Conservation (phyloP, 1,284 basidiomycete species). For the Sanghuangporus baumii region DNA sequence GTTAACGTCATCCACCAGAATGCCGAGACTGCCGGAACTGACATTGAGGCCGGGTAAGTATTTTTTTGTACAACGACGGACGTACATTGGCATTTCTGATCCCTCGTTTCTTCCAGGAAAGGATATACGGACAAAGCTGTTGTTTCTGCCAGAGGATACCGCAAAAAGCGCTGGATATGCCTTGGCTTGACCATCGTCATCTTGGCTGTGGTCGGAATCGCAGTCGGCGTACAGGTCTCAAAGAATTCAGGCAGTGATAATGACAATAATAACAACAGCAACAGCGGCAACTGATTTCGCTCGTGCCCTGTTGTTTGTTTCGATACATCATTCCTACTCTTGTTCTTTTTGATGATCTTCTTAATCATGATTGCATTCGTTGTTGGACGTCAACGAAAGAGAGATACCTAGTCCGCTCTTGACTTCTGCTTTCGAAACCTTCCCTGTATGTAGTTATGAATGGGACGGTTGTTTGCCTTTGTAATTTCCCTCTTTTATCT, state of each 20-base stretch:
- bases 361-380: slow-evolving; percentile 1
- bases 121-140: slow-evolving; percentile 85
- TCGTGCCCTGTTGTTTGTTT: background rate
- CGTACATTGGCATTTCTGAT: background rate
- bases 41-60: slow-evolving; percentile 78
- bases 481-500: slow-evolving; percentile 13
- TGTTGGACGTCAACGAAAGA: slow-evolving; percentile 13
- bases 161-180: slow-evolving; percentile 94
- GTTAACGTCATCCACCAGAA: slow-evolving; percentile 77
- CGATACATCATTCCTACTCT: slow-evolving; percentile 26
- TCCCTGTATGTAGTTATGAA: background rate
- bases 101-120: slow-evolving; percentile 40
- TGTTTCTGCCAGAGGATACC: slow-evolving; percentile 78
- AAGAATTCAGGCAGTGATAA: slow-evolving; percentile 26
- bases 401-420: slow-evolving; percentile 12
- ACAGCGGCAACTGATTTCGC: slow-evolving; percentile 22
- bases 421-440: slow-evolving; percentile 1
- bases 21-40: slow-evolving; percentile 68
- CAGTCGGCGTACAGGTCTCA: slow-evolving; percentile 52
- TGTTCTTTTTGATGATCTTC: background rate
- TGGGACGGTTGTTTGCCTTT: background rate
- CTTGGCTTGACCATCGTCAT: slow-evolving; percentile 67
- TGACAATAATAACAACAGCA: slow-evolving; percentile 13
- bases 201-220: slow-evolving; percentile 57
- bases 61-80: background rate